Conservation (phyloP, 2,329 filamentous ascomycete species). For the Alternaria arborescens region DNA sequence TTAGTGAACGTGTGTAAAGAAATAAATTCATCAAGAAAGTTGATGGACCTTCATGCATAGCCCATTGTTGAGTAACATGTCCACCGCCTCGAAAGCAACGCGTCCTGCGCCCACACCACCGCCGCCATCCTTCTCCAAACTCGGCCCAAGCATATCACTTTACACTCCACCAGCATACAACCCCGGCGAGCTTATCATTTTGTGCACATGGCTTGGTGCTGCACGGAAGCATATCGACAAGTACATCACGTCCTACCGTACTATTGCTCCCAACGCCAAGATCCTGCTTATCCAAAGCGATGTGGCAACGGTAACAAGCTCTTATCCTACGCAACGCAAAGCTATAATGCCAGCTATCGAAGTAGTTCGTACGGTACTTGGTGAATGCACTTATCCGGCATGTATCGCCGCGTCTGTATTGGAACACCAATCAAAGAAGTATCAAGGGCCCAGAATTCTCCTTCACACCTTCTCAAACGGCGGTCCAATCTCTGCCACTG, state of each 20-base stretch:
- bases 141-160: slow-evolving; percentile 14
- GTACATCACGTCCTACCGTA: slow-evolving; percentile 20
- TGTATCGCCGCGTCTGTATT: not conserved
- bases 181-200: slow-evolving; percentile 22
- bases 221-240: slow-evolving; percentile 29
- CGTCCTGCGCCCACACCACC: not conserved
- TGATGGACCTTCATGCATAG: not conserved
- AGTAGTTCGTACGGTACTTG: slow-evolving; percentile 9
- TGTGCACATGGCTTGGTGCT: slow-evolving; percentile 31
- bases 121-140: not conserved
- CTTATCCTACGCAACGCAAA: slow-evolving; percentile 11
- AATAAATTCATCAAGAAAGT: not conserved
- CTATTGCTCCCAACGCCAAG: slow-evolving; percentile 14
- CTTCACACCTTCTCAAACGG: slow-evolving; percentile 28
- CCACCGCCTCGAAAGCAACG: not conserved
- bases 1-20: not conserved
- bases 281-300: slow-evolving; percentile 27
- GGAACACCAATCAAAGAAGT: not conserved
- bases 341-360: slow-evolving; percentile 23
- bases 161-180: slow-evolving; percentile 7
- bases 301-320: slow-evolving; percentile 15
- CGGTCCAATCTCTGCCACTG: slow-evolving; percentile 16
- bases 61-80: not conserved
- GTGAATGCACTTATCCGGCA: slow-evolving; percentile 7
- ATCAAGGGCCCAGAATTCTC: slow-evolving; percentile 11